Base-by-base conservation (phyloP, 345 rosid species). In the Acer yangbiense region DNA sequence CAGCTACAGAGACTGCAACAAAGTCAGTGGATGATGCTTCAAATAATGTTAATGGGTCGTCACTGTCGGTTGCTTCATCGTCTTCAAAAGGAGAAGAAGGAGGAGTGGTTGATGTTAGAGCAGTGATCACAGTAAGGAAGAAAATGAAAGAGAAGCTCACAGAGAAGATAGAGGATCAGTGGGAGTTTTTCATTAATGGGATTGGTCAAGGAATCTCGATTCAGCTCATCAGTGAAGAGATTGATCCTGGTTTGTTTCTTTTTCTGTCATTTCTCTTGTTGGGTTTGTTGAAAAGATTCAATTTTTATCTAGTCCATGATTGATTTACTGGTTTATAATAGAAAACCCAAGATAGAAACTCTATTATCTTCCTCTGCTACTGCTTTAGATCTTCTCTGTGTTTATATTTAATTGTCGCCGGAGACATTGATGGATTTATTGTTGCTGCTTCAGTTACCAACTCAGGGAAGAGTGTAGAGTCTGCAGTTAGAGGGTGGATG, bases 151-250 rank as follows among this genome's bases (percentile, higher is more conserved):
- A 91, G 87, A 92, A 86, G 69, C 73, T 95, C n/a, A 68, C 43
- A 4, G 99, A 93, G 74, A 91, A 87, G 82, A 23, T 96, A 54
- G 95, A 86, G 76, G 91, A 90, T 86, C 92, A 87, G 6, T 71
- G 90, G 82, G 95, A 96, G 83, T 84, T 84, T 71, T 78, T 92
- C 21, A 71, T 91, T 77, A 93, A 89, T 75, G 95, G 94, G 52
- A 86, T 96, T 69, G 97, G 97, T 65, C 92, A 80, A 71, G 97
- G 98, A 77, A 88, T 96, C 86, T 62, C 78, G 83, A 86, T 96
- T 84, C 98, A 88, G 74, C 97, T 96, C 52, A 78, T 94, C 70
- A 91, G 98, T 82, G 95, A 92, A 76, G 91, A 92, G 52, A 79
- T 90, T 63, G 98, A 96, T 82, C 90, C 94, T 82, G 97, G 99